These are phyloP conservation scores for Neonectria coccinea DNA, from an alignment of 2,329 filamentous ascomycete genomes.

Conservation along the genomic window DNA sequence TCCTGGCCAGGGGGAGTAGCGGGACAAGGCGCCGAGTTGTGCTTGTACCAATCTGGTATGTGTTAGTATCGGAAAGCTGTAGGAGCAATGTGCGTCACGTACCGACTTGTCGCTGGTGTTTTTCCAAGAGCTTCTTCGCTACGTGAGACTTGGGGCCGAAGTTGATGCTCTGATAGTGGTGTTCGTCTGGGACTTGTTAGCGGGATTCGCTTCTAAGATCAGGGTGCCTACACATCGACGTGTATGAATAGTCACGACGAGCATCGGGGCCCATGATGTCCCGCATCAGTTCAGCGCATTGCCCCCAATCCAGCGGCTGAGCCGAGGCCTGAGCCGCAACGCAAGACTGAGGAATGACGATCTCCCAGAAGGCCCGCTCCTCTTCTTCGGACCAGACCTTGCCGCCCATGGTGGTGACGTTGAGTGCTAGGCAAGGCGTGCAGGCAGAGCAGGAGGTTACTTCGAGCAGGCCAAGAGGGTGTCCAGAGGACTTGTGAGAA, in stretches of 20 bases:
- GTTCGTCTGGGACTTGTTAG: slow-evolving; percentile 54
- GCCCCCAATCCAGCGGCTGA: slow-evolving; percentile 50
- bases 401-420: slow-evolving; percentile 58
- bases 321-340: slow-evolving; percentile 45
- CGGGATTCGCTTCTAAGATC: not conserved
- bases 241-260: slow-evolving; percentile 54
- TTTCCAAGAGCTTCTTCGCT: slow-evolving; percentile 49
- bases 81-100: not conserved
- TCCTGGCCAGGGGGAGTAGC: slow-evolving; percentile 4
- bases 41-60: slow-evolving; percentile 32
- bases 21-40: slow-evolving; percentile 19
- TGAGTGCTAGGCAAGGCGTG: not conserved
- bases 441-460: not conserved
- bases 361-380: slow-evolving; percentile 62
- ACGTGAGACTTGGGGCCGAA: slow-evolving; percentile 53
- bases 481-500: slow-evolving; percentile 1
- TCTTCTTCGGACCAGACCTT: slow-evolving; percentile 63
- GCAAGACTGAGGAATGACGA: slow-evolving; percentile 52
- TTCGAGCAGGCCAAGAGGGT: not conserved
- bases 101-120: slow-evolving; percentile 48
- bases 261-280: slow-evolving; percentile 48
- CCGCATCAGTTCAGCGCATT: slow-evolving; percentile 55
- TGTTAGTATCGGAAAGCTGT: slow-evolving; percentile 16
- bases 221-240: slow-evolving; percentile 51
- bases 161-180: slow-evolving; percentile 59